A percentile compares a stretch with the other conserved stretches of the same genome.
These are phyloP conservation scores for Dalbergia cultrata DNA, from an alignment of 306 rosid genomes.

Conservation along the genomic window DNA sequence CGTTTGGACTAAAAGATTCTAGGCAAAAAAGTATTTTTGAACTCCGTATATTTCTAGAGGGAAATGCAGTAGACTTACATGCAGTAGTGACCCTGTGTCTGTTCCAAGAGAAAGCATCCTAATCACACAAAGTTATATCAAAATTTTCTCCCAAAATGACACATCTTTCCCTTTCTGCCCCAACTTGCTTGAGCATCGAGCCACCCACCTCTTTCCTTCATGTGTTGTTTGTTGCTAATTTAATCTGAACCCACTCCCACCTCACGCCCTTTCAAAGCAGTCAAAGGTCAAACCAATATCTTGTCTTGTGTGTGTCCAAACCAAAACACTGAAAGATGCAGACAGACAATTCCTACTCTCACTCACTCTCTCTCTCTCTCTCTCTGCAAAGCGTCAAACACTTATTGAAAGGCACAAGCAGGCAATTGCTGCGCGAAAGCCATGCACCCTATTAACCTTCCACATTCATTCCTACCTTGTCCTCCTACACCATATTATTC, in stretches of 20 bases:
- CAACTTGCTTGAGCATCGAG: not conserved
- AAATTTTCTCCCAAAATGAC: constrained; percentile 30
- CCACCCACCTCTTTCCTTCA: not conserved
- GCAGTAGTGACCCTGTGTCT: too few relatives aligned
- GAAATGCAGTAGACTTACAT: too few relatives aligned
- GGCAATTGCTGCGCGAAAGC: constrained; percentile 61
- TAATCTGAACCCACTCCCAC: not conserved
- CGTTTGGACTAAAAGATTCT: too few relatives aligned
- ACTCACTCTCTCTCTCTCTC: not conserved
- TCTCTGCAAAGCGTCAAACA: constrained; percentile 55
- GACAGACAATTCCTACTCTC: too few relatives aligned
- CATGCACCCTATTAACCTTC: constrained; percentile 60
- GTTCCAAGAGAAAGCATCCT: too few relatives aligned
- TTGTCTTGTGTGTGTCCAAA: not conserved
- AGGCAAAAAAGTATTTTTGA: too few relatives aligned
- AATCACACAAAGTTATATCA: constrained; percentile 48
- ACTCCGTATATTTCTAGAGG: too few relatives aligned
- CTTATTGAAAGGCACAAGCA: constrained; percentile 39
- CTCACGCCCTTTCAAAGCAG: constrained; percentile 26
- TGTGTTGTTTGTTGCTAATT: not conserved
- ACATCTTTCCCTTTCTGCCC: constrained; percentile 13
- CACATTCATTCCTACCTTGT: constrained; percentile 54
- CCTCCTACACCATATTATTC: constrained; percentile 44
- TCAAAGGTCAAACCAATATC: constrained; percentile 37
- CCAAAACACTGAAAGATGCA: not conserved